A percentile compares a stretch with the other conserved stretches of the same genome.
phyloP scores from a whole-genome alignment of 805 yeast genomes.

The Pichia exigua region DNA sequence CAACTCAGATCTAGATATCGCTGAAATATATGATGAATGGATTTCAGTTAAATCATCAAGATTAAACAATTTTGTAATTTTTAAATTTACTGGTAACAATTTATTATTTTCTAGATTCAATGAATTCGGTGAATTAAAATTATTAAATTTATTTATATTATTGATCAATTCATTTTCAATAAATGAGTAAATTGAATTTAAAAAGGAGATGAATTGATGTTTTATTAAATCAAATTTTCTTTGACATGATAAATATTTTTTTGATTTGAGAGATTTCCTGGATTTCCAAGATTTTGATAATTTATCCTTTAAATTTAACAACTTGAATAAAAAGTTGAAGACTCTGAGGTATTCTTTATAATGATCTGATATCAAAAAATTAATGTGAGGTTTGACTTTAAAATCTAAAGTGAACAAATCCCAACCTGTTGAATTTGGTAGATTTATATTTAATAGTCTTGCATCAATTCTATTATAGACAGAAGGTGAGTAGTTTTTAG shows the following conservation, averaged over 20 bases:
- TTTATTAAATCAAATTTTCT: slow-evolving; percentile 31
- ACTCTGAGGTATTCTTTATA: slow-evolving; percentile 62
- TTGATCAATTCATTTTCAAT: slow-evolving; percentile 39
- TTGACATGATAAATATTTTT: slow-evolving; percentile 11
- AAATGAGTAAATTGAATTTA: slow-evolving; percentile 33
- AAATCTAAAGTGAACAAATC: slow-evolving; percentile 88
- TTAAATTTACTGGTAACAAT: neutral
- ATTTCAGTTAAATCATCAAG: slow-evolving; percentile 41
- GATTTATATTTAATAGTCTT: slow-evolving; percentile 64
- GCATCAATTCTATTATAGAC: slow-evolving; percentile 66
- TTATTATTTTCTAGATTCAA: slow-evolving; percentile 1
- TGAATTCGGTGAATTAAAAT: slow-evolving; percentile 11
- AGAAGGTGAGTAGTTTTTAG: slow-evolving; percentile 28
- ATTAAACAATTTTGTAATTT: slow-evolving; percentile 27
- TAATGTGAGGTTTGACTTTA: slow-evolving; percentile 41
- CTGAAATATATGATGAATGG: slow-evolving; percentile 29
- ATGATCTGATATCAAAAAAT: slow-evolving; percentile 44
- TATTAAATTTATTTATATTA: slow-evolving; percentile 24
- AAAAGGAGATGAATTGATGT: slow-evolving; percentile 33
- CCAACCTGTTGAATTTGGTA: slow-evolving; percentile 63
- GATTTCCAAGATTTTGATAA: slow-evolving; percentile 43
- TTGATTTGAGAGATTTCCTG: slow-evolving; percentile 25
- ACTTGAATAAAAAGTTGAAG: slow-evolving; percentile 79
- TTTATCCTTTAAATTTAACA: slow-evolving; percentile 53
- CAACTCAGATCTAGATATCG: slow-evolving; percentile 24